Percentiles rank a stretch among this genome's conserved stretches.
phyloP scores from a whole-genome alignment of 2,329 filamentous ascomycete species.

The Penicillium polonicum region DNA sequence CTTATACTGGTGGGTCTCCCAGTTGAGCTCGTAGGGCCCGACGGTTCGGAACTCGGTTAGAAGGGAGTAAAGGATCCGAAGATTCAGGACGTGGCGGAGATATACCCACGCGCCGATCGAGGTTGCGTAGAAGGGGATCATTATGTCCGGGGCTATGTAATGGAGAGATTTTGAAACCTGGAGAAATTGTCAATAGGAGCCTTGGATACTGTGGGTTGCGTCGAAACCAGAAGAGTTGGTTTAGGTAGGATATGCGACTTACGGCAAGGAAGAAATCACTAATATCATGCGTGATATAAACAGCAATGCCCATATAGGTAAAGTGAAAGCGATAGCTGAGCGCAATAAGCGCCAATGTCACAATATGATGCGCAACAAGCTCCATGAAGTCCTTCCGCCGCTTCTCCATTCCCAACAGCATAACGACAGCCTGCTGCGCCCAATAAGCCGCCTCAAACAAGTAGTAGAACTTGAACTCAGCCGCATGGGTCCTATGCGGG shows the following conservation, averaged over 20 bases:
- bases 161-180: slow-evolving; percentile 86
- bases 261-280: slow-evolving; percentile 91
- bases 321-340: slow-evolving; percentile 92
- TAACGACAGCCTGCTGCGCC: slow-evolving; percentile 85
- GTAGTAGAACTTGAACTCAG: slow-evolving; percentile 86
- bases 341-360: slow-evolving; percentile 75
- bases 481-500: slow-evolving; percentile 76
- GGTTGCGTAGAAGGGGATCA: slow-evolving; percentile 74
- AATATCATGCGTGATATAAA: slow-evolving; percentile 90
- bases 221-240: neutral
- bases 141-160: slow-evolving; percentile 74
- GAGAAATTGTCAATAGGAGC: neutral
- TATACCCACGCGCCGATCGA: slow-evolving; percentile 85
- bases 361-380: slow-evolving; percentile 82
- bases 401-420: slow-evolving; percentile 82
- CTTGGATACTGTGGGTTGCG: neutral
- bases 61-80: slow-evolving; percentile 41
- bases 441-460: slow-evolving; percentile 89
- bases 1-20: slow-evolving; percentile 46
- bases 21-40: slow-evolving; percentile 43
- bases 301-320: slow-evolving; percentile 84
- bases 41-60: slow-evolving; percentile 43
- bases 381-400: slow-evolving; percentile 90
- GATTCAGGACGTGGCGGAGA: slow-evolving; percentile 68
- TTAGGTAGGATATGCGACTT: slow-evolving; percentile 21